Base-by-base conservation (phyloP, 345 rosid genomes). In the Syzygium grande region DNA sequence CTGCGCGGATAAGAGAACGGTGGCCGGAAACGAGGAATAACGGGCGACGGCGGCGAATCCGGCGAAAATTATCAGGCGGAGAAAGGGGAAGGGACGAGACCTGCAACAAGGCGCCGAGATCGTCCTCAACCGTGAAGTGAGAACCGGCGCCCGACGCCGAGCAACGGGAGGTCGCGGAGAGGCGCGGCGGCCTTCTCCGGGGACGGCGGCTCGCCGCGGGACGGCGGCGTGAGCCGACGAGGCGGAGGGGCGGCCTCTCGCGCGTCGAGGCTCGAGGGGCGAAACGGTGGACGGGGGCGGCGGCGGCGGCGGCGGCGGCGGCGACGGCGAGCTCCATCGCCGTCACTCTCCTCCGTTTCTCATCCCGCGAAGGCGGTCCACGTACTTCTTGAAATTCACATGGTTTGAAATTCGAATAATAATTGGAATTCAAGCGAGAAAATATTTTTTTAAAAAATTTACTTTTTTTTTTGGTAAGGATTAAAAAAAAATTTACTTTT, bases 101-200 rank as follows among this genome's bases (percentile, higher is more conserved):
- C 91, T 91, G 65, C 80, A 94, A 86, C 87, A 94, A 93, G 34
- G 92, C 88, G 83, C 87, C 85, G 58, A 94, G 93, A 65, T 93
- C 91, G 91, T 94, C 95, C 87, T 92, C 91, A 63, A 19, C 80
- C 80, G 5, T 1, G 80, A 73, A 73, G 80, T 17, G 80, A 34
- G 49, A 19, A 1, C 80, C 25, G 49, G 49, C 80, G 80, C 49
- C 46, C 25, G 15, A 8, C 25, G 80, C 80, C 80, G 80, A 73
- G 49, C 23, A 2, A 73, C 80, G 80, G 80, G 1, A 0, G 4
- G 49, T 19, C 80, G 49, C 49, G 25, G 80, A 34, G 49, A 73
- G 80, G 19, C 49, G 80, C 80, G 25, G 49, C 80, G 46, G 46
- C 46, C 46, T 43, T 43, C 80, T 1, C 10, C 49, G 80, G 49